Conservation (phyloP, 192 early-diverging fungal species). For the Thoreauomyces humboldtii region DNA sequence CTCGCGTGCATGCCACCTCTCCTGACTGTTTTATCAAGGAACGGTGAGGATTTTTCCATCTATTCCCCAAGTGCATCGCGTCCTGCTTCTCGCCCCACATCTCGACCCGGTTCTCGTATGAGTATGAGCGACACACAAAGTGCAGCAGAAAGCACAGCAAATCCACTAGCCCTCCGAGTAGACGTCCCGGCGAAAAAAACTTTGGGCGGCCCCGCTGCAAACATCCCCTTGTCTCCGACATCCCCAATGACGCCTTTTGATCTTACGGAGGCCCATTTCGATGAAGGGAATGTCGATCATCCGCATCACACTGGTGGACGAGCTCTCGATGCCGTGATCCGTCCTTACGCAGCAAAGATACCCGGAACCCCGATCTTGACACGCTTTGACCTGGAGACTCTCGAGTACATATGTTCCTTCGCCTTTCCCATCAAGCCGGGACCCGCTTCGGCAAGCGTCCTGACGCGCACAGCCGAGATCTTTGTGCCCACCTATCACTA, state of each 20-base stretch:
- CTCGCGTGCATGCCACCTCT: too few species aligned
- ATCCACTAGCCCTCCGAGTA: too few species aligned
- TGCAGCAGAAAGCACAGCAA: too few species aligned
- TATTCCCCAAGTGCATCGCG: constrained; percentile 40
- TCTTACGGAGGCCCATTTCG: constrained; percentile 37
- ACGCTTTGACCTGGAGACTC: constrained; percentile 57
- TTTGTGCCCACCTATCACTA: constrained; percentile 78
- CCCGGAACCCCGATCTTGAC: constrained; percentile 62
- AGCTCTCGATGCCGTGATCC: constrained; percentile 74
- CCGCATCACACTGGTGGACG: constrained; percentile 68
- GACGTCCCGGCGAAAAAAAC: too few species aligned
- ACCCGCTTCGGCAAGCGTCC: too few species aligned
- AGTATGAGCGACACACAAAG: too few species aligned
- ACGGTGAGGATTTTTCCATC: constrained; percentile 69
- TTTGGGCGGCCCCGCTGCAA: constrained; percentile 15
- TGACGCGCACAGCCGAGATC: constrained; percentile 58
- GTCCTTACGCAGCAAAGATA: constrained; percentile 76
- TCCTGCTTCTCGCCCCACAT: not conserved
- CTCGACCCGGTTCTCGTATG: too few species aligned
- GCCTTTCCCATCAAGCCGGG: constrained; percentile 33
- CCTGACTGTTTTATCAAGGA: too few species aligned
- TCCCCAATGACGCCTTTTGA: constrained; percentile 58
- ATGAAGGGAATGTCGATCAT: constrained; percentile 31
- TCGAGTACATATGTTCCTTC: constrained; percentile 65
- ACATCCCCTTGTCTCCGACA: not conserved